Conservation (phyloP, 2,329 filamentous ascomycete species). For the Microdochium bolleyi region DNA sequence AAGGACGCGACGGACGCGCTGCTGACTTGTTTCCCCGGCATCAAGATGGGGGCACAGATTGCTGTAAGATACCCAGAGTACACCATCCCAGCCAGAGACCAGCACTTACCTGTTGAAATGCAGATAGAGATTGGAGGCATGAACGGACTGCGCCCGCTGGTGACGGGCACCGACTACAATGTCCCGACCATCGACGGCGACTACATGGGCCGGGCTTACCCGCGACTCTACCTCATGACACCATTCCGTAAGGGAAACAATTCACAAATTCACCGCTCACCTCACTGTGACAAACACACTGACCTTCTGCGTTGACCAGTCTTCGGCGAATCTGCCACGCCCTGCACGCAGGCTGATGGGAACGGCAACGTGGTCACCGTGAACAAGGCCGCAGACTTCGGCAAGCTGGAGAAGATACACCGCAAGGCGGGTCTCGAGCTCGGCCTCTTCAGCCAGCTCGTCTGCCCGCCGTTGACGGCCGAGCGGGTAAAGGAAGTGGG, state of each 20-base stretch:
- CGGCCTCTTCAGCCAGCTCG: constrained; percentile 36
- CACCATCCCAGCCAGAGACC: not conserved
- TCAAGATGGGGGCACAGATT: constrained; percentile 1
- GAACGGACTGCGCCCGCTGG: constrained; percentile 52
- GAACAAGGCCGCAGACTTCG: constrained; percentile 35
- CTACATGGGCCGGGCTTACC: constrained; percentile 50
- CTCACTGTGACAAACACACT: constrained; percentile 38
- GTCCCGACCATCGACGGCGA: constrained; percentile 44
- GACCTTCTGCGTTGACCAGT: not conserved
- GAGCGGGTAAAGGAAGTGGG: constrained; percentile 40
- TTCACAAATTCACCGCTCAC: constrained; percentile 36
- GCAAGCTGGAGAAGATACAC: constrained; percentile 35
- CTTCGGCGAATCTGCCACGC: not conserved
- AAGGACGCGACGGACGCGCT: constrained; percentile 1
- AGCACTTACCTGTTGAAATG: constrained; percentile 21
- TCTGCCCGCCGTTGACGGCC: constrained; percentile 41
- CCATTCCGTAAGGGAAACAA: constrained; percentile 35
- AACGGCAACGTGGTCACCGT: constrained; percentile 24
- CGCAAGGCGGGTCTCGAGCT: constrained; percentile 36
- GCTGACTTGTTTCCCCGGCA: not conserved
- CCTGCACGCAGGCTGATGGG: constrained; percentile 28
- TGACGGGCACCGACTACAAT: constrained; percentile 47
- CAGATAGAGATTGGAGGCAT: constrained; percentile 59
- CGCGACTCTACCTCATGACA: constrained; percentile 47
- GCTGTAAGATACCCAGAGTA: not conserved